These are phyloP conservation scores for Micractinium conductrix DNA, from an alignment of 139 green algal genomes.

Conservation along the genomic window DNA sequence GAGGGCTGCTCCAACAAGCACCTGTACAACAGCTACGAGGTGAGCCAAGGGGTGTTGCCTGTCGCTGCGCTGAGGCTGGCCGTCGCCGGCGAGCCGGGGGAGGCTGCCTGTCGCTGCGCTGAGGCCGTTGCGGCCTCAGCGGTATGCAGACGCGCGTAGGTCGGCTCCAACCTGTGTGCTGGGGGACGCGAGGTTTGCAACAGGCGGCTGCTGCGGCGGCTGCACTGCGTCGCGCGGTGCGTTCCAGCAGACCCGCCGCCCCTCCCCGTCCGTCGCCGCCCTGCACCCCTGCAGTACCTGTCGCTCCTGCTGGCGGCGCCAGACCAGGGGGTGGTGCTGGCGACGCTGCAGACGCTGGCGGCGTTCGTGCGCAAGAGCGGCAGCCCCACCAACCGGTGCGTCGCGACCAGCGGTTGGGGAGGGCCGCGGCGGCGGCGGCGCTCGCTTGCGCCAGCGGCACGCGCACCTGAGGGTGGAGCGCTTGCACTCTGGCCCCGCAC, in stretches of 20 bases:
- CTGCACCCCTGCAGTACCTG: slow-evolving; percentile 71
- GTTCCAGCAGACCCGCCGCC: background rate
- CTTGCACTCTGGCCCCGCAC: too few species aligned
- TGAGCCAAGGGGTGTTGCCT: slow-evolving; percentile 37
- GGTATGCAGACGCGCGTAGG: too few species aligned
- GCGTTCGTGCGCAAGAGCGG: slow-evolving; percentile 81
- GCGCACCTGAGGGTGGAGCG: too few species aligned
- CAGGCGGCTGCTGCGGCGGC: background rate
- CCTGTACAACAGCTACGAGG: slow-evolving; percentile 89
- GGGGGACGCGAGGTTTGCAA: too few species aligned
- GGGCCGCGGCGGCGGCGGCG: background rate
- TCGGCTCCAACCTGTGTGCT: background rate
- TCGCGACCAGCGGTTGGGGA: background rate
- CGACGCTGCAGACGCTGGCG: slow-evolving; percentile 72
- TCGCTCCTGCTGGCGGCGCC: slow-evolving; percentile 73
- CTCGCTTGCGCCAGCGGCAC: too few species aligned
- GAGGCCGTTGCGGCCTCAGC: too few species aligned
- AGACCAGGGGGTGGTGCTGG: slow-evolving; percentile 69
- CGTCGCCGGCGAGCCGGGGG: slow-evolving; percentile 53
- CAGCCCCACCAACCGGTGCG: slow-evolving; percentile 59
- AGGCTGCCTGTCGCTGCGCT: background rate
- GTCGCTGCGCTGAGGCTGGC: background rate
- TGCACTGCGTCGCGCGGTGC: background rate
- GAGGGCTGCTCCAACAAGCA: slow-evolving; percentile 95
- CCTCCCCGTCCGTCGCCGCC: background rate